A percentile compares a stretch with the other conserved stretches of the same genome.
Evolutionary conservation across 2,329 filamentous ascomycete species (phyloP).

Genomic region (Alternaria rosae): DNA sequence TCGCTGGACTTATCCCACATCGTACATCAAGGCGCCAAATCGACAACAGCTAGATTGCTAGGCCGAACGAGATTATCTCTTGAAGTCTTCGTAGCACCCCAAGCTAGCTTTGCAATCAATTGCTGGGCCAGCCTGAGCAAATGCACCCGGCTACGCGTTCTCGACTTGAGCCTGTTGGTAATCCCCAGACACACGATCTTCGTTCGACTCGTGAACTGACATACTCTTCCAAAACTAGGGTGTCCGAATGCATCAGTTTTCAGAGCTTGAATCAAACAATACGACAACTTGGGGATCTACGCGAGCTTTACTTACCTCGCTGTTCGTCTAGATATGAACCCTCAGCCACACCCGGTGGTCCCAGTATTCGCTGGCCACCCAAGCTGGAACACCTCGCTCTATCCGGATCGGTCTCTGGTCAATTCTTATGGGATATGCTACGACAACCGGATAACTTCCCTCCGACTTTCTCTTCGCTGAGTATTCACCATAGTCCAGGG

Average conservation of each 20-base stretch:
- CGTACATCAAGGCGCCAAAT: slow-evolving; percentile 67
- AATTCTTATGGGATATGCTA: slow-evolving; percentile 52
- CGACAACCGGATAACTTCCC: slow-evolving; percentile 41
- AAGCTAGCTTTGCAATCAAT: slow-evolving; percentile 64
- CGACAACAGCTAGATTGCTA: slow-evolving; percentile 64
- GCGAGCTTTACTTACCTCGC: slow-evolving; percentile 56
- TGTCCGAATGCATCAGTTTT: slow-evolving; percentile 60
- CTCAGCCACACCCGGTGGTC: slow-evolving; percentile 17
- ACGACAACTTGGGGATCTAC: slow-evolving; percentile 55
- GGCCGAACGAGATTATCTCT: slow-evolving; percentile 61
- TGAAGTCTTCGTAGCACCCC: slow-evolving; percentile 64
- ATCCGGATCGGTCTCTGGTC: slow-evolving; percentile 54
- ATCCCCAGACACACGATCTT: neutral
- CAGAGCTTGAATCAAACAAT: slow-evolving; percentile 60
- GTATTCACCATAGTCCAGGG: slow-evolving; percentile 54
- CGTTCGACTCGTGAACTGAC: neutral
- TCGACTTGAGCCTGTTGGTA: slow-evolving; percentile 59
- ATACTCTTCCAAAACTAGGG: slow-evolving; percentile 21
- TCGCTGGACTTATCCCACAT: slow-evolving; percentile 62
- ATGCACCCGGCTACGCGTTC: slow-evolving; percentile 57
- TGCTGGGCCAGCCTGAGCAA: slow-evolving; percentile 65
- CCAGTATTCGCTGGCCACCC: slow-evolving; percentile 54
- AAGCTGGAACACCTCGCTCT: slow-evolving; percentile 52
- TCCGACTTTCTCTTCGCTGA: slow-evolving; percentile 33
- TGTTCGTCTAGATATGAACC: slow-evolving; percentile 42